These are phyloP conservation scores for Fusarium concolor DNA, from an alignment of 2,329 filamentous ascomycete genomes.

Conservation along the genomic window DNA sequence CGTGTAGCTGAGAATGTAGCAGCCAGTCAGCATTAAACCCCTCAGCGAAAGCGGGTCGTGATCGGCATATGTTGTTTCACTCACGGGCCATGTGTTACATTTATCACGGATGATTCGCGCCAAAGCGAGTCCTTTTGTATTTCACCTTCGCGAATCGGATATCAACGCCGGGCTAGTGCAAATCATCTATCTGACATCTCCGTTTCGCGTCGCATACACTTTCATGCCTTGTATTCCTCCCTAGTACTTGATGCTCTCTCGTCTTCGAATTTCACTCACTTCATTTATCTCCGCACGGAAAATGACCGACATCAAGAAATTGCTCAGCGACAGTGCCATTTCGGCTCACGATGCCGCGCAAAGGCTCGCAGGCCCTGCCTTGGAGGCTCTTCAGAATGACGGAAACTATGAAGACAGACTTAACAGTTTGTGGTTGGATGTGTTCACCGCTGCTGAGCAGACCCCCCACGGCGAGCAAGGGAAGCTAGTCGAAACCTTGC, in stretches of 20 bases:
- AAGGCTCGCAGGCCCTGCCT: constrained; percentile 14
- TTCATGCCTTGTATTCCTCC: neutral
- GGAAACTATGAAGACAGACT: constrained; percentile 28
- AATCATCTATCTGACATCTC: constrained; percentile 5
- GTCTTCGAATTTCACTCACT: neutral
- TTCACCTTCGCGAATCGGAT: constrained; percentile 1
- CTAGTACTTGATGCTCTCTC: neutral
- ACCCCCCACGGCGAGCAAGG: constrained; percentile 37
- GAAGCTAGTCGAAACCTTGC: constrained; percentile 39
- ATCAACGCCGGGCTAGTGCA: neutral
- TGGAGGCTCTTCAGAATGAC: constrained; percentile 21
- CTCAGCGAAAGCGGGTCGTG: constrained; percentile 18
- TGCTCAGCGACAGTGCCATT: constrained; percentile 15
- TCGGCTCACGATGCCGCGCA: constrained; percentile 25
- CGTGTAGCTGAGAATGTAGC: neutral
- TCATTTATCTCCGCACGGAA: neutral
- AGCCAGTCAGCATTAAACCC: constrained; percentile 24
- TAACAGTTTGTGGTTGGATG: constrained; percentile 20
- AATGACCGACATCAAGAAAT: constrained; percentile 25
- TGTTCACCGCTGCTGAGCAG: constrained; percentile 36
- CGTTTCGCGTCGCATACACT: neutral
- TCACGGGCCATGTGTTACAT: constrained; percentile 34
- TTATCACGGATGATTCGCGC: constrained; percentile 32
- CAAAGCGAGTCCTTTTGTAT: constrained; percentile 15
- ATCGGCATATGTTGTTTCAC: constrained; percentile 39